Conservation (phyloP, 306 rosid genomes). For the Corylus avellana region DNA sequence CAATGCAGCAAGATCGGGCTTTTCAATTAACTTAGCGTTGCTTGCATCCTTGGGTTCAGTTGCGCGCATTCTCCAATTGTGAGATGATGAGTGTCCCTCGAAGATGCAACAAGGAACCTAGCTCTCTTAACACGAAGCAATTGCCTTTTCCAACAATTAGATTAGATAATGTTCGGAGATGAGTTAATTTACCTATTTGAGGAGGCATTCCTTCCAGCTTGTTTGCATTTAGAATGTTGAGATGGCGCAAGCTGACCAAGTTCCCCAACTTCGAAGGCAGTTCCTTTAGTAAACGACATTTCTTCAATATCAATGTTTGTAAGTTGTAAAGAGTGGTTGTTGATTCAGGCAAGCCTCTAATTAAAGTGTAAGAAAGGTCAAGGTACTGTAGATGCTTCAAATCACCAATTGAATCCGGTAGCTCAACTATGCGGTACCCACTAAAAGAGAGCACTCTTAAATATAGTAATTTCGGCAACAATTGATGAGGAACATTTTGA, state of each 20-base stretch:
- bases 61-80: constrained; percentile 17
- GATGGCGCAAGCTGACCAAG: constrained; percentile 11
- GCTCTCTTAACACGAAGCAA: not conserved
- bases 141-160: not conserved
- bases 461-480: not conserved
- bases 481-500: not conserved
- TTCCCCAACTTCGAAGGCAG: not conserved
- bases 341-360: constrained; percentile 16
- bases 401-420: constrained; percentile 1
- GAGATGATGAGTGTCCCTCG: not conserved
- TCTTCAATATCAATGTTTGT: not conserved
- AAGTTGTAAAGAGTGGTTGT: constrained; percentile 2
- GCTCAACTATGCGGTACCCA: not conserved
- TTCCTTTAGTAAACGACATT: not conserved
- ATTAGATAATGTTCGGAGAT: not conserved
- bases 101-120: not conserved
- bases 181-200: not conserved
- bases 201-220: not conserved
- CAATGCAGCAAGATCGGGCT: not conserved
- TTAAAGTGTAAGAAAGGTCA: not conserved
- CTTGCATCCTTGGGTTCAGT: not conserved
- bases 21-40: not conserved
- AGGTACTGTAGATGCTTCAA: constrained; percentile 18
- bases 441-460: not conserved
- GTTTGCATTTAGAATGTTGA: not conserved